Percentiles rank a stretch among this genome's conserved stretches.
Evolutionary conservation across 768 basidiomycete genomes (phyloP).

Genomic region (Guyanaporus albipodus): DNA sequence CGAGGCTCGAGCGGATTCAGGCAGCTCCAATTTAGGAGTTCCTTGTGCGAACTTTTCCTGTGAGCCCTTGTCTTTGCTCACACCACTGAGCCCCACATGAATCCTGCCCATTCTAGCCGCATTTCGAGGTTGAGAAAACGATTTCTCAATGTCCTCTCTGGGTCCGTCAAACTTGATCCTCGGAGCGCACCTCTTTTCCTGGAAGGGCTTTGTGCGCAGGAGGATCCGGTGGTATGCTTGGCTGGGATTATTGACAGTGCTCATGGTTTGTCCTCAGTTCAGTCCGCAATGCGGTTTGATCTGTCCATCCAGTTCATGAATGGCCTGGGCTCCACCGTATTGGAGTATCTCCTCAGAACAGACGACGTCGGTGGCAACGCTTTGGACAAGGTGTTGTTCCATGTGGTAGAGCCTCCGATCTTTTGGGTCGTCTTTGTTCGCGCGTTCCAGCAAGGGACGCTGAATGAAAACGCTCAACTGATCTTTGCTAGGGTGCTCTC

Average conservation of each 20-base stretch:
- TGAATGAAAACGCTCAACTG: conserved; percentile 34
- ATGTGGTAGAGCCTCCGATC: conserved; percentile 47
- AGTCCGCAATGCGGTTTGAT: conserved; percentile 39
- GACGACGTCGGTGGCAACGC: conserved; percentile 40
- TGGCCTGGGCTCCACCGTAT: conserved; percentile 33
- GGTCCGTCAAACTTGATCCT: conserved; percentile 24
- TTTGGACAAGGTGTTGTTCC: conserved; percentile 37
- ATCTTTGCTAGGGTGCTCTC: conserved; percentile 47
- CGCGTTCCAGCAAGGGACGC: conserved; percentile 30
- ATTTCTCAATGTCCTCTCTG: conserved; percentile 32
- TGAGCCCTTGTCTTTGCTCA: too few species aligned
- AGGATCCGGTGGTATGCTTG: conserved; percentile 37
- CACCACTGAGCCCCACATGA: conserved; percentile 4
- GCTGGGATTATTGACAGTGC: conserved; percentile 34
- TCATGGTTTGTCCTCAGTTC: conserved; percentile 38
- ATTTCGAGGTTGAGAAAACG: conserved; percentile 29
- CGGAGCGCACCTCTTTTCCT: conserved; percentile 35
- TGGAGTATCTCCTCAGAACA: conserved; percentile 39
- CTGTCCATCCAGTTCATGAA: conserved; percentile 40
- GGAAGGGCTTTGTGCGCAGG: conserved; percentile 42
- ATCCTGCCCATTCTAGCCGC: conserved; percentile 2
- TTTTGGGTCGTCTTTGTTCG: conserved; percentile 42
- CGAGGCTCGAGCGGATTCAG: too few species aligned
- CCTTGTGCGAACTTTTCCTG: too few species aligned
- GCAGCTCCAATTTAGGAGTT: too few species aligned